phyloP scores from a whole-genome alignment of 2,329 filamentous ascomycete genomes.

The Plenodomus tracheiphilus region DNA sequence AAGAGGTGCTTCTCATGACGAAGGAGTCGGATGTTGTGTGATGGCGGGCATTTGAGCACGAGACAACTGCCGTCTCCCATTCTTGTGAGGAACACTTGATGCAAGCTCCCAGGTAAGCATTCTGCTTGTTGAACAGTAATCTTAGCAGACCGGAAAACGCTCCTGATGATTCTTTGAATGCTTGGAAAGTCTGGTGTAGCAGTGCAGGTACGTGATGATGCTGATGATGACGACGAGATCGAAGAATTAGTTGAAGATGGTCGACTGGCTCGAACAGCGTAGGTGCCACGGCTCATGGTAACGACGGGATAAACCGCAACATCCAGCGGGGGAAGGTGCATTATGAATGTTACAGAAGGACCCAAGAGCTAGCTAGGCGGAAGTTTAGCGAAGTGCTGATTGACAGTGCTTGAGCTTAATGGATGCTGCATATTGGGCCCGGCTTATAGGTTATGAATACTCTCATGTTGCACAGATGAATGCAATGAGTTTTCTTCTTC shows the following conservation, averaged over 20 bases:
- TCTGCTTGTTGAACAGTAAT: constrained; percentile 41
- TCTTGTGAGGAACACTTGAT: constrained; percentile 49
- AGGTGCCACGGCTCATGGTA: constrained; percentile 41
- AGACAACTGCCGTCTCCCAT: constrained; percentile 45
- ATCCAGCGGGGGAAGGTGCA: constrained; percentile 44
- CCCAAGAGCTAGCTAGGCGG: constrained; percentile 12
- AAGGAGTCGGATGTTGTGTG: constrained; percentile 43
- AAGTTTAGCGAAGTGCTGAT: constrained; percentile 20
- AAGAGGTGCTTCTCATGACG: constrained; percentile 49
- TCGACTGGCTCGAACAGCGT: constrained; percentile 25
- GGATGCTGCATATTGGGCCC: constrained; percentile 23
- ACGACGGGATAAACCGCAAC: constrained; percentile 36
- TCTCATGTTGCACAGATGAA: constrained; percentile 1
- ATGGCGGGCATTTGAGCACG: constrained; percentile 48
- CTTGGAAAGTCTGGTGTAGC: constrained; percentile 36
- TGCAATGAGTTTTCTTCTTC: neutral
- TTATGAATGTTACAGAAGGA: constrained; percentile 27
- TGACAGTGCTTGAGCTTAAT: constrained; percentile 10
- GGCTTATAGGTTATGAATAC: constrained; percentile 17
- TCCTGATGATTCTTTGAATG: constrained; percentile 40
- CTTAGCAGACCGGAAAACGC: constrained; percentile 36
- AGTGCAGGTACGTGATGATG: constrained; percentile 21
- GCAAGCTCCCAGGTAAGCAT: constrained; percentile 39
- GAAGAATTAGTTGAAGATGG: constrained; percentile 30
- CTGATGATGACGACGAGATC: constrained; percentile 30